Percentiles rank a stretch among this genome's conserved stretches.
Conservation (phyloP, 768 basidiomycete species). For the Hericium rajendrae region DNA sequence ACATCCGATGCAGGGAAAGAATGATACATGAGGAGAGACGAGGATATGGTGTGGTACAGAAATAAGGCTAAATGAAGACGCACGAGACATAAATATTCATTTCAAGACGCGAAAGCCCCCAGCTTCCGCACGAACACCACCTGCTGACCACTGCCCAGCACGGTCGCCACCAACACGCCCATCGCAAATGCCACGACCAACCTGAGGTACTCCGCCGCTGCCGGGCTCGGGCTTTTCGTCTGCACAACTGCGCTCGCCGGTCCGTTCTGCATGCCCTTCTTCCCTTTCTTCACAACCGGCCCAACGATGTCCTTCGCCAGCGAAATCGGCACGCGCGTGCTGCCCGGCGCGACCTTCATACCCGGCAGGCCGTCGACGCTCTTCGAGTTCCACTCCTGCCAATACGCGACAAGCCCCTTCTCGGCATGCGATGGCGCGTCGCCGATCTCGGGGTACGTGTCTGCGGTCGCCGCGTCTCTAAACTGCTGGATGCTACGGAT, state of each 20-base stretch:
- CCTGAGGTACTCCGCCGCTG: conserved; percentile 6
- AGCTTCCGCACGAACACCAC: not conserved
- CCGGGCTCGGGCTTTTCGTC: not conserved
- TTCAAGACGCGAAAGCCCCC: not conserved
- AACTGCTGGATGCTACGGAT: not conserved
- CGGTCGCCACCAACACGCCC: conserved; percentile 15
- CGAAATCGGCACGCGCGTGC: conserved; percentile 11
- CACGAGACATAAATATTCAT: no score
- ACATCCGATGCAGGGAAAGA: no score
- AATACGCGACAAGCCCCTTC: conserved; percentile 47
- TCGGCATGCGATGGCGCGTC: conserved; percentile 11
- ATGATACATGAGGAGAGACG: no score
- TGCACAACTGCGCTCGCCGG: not conserved
- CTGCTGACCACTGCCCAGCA: not conserved
- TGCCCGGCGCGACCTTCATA: conserved; percentile 24
- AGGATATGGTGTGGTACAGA: no score
- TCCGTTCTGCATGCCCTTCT: not conserved
- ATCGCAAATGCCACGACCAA: conserved; percentile 22
- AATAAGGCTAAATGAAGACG: no score
- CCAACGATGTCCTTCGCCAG: conserved; percentile 4
- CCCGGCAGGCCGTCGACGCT: conserved; percentile 54
- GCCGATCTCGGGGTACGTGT: not conserved
- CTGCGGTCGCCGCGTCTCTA: not conserved
- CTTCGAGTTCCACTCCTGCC: conserved; percentile 36
- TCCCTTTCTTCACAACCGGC: not conserved